A percentile compares a stretch with the other conserved stretches of the same genome.
These are phyloP conservation scores for Arbutus unedo DNA, from an alignment of 148 eudicot species.

Conservation along the genomic window DNA sequence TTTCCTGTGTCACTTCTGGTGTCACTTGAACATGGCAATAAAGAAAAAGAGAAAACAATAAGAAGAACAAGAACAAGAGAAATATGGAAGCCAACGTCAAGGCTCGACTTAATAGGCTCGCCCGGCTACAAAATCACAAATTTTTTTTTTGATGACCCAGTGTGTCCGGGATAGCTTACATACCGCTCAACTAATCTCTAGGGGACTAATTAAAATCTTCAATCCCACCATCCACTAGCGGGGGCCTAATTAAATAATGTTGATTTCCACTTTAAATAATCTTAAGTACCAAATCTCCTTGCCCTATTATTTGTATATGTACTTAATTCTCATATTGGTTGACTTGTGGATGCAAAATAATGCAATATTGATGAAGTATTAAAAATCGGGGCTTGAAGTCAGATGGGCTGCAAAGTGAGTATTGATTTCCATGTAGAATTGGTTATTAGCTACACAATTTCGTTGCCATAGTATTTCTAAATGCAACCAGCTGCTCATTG, in stretches of 20 bases:
- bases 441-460: neutral
- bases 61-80: neutral
- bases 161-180: too few species aligned
- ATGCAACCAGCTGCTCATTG: neutral
- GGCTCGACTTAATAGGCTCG: neutral
- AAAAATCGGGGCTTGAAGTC: neutral
- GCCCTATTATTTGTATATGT: neutral
- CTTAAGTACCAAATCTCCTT: neutral
- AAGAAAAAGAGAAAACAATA: neutral
- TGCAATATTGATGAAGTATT: neutral
- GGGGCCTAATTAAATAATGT: too few species aligned
- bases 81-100: neutral
- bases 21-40: neutral
- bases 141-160: too few species aligned
- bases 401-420: neutral
- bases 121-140: neutral
- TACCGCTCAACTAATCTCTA: too few species aligned
- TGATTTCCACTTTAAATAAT: neutral
- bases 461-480: neutral
- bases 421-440: neutral
- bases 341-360: neutral
- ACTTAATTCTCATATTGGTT: neutral
- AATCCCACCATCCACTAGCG: too few species aligned
- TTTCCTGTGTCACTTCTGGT: neutral
- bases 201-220: too few species aligned